Evolutionary conservation across 2,329 filamentous ascomycete genomes (phyloP), one percentile per base, ranked within the genome.

Genomic region (Diaporthe citriasiana): DNA sequence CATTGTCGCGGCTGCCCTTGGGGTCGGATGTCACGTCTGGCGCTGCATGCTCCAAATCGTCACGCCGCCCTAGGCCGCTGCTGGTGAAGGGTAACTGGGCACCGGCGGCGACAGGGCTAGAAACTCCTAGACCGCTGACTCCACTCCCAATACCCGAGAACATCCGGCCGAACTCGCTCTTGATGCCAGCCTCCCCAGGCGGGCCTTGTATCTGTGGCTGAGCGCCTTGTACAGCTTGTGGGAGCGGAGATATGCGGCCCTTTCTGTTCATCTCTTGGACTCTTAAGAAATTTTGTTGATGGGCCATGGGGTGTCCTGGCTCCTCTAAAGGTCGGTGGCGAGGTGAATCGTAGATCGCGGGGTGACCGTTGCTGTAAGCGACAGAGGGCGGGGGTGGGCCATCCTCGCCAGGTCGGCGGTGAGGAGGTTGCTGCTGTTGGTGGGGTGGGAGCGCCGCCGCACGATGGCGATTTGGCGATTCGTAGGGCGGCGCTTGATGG

Each of bases 151-250:
- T 95, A n/a, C 96, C 96, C 25, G 94, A 95, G 83, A 98, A 98
- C 88, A 98, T 97, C 76, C 95, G 92, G 38, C 95, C 95, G 81
- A 98, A 95, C 81, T 98, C 96, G 81, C 92, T 97, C 87, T 98
- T 98, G 80, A 98, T 97, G 56, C 93, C 93, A 15, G 95, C 93
- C 81, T 98, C 95, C 22, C 93, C 93, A 19, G 92, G 91, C 8
- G 95, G 94, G 4, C 93, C 94, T 70, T 93, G 89, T 51, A 93
- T 90, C 78, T 95, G 93, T 22, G 93, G 91, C 81, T 98, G 95
- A 1, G 94, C 95, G 30, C 96, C 96, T 81, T 98, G 95, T 0
- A 98, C 95, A 30, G 96, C 95, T 82, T 98, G 96, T 0, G 96
- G 96, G 22, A 98, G 86, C 1, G 96, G 96, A 12, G 96, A 98